Base-by-base conservation (phyloP, 306 rosid species). In the Macrotyloma uniflorum region DNA sequence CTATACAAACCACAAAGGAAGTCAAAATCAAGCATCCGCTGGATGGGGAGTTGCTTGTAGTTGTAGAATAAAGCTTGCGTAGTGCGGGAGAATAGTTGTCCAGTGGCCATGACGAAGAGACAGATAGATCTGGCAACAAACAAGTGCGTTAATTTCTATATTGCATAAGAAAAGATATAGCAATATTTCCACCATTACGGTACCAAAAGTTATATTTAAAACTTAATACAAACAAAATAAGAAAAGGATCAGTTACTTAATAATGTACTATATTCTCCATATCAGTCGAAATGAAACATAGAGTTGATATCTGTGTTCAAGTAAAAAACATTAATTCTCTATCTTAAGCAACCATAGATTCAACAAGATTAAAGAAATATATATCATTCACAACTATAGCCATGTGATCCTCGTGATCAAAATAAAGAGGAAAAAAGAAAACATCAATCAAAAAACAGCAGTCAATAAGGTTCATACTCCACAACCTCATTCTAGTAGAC, bases 11-110 rank as follows among this genome's bases (percentile, higher is more conserved):
- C 99, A 5, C 99, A 96, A 53, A 96, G 99, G 86, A 93, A 93
- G 89, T 96, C 99, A 82, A 96, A 96, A 88, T 96, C 99, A 61
- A 96, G 98, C 99, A 96, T 96, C 85, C 98, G 86, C 85, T 96
- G 99, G 76, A 93, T 88, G 32, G 99, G 99, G 69, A 96, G 94
- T 76, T 96, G 99, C 90, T 96, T 96, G 90, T 96, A 93, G 86
- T 93, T 96, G 87, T 96, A 96, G 86, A 96, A 96, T 73, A 96
- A 76, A 24, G 99, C 98, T 73, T 96, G 99, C 1, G 99, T 93
- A 6, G 91, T 90, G 51, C 90, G 92, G 40, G 99, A 93, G 82
- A 96, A 96, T 43, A 96, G 87, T 87, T 96, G 99, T 71, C 98
- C 98, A 8, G 99, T 93, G 11, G 97, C 93, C 99, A 96, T 96